Evolutionary conservation across 2,329 filamentous ascomycete genomes (phyloP).

Genomic region (Cryphonectria parasitica): DNA sequence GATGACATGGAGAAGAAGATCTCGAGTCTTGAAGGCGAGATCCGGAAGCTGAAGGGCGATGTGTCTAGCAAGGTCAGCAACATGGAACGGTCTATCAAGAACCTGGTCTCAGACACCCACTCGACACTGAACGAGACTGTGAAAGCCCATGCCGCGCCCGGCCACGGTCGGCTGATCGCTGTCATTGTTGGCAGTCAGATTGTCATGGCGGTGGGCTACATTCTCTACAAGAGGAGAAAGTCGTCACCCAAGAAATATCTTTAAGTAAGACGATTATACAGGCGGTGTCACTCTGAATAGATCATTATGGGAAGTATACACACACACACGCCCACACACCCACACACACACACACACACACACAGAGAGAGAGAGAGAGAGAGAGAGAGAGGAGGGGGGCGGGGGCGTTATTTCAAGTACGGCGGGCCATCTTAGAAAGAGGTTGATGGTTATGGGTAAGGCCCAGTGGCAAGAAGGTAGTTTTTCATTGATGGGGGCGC

Average conservation of each 20-base stretch:
- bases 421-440: background rate
- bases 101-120: slow-evolving; percentile 52
- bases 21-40: slow-evolving; percentile 60
- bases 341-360: too few relatives aligned
- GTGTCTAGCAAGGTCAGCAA: slow-evolving; percentile 53
- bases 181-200: slow-evolving; percentile 77
- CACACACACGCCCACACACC: too few relatives aligned
- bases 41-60: slow-evolving; percentile 61
- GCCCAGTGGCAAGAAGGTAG: background rate
- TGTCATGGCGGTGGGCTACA: slow-evolving; percentile 68
- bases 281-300: background rate
- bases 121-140: slow-evolving; percentile 53
- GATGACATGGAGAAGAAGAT: slow-evolving; percentile 50
- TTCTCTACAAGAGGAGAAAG: slow-evolving; percentile 80
- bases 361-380: too few relatives aligned
- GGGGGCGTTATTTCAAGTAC: background rate
- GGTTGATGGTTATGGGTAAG: background rate
- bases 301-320: background rate
- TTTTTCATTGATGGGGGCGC: background rate
- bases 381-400: background rate
- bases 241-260: slow-evolving; percentile 91
- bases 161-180: slow-evolving; percentile 62
- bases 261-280: slow-evolving; percentile 45
- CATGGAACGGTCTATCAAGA: slow-evolving; percentile 58
- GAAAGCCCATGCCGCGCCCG: slow-evolving; percentile 49